A percentile compares a stretch with the other conserved stretches of the same genome.
Conservation (phyloP, 345 rosid species). For the Syzygium grande region DNA sequence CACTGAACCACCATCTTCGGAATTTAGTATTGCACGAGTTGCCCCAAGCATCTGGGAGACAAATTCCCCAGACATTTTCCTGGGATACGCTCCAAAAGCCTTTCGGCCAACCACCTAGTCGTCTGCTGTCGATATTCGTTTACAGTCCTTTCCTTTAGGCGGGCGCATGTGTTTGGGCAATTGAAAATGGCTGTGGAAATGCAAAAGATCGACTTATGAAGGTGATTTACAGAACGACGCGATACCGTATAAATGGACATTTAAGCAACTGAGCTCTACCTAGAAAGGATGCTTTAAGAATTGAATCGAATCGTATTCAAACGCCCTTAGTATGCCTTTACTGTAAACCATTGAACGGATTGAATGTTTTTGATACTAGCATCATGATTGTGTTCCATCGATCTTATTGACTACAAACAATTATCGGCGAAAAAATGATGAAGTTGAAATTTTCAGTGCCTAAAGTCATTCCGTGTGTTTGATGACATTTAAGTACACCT, state of each 20-base stretch:
- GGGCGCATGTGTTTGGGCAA: background rate
- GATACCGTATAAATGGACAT: background rate
- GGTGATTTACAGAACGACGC: background rate
- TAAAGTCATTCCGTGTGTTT: background rate
- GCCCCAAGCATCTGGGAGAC: background rate
- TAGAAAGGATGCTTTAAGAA: background rate
- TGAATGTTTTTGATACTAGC: background rate
- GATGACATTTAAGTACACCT: background rate
- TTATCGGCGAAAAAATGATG: background rate
- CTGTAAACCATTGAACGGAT: background rate
- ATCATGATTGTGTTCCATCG: background rate
- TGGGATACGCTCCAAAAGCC: background rate
- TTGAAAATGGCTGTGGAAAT: background rate
- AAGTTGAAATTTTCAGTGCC: background rate
- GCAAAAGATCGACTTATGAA: background rate
- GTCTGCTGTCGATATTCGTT: background rate
- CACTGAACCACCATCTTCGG: background rate
- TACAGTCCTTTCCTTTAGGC: background rate
- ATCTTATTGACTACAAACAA: background rate
- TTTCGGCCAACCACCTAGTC: background rate
- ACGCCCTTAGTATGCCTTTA: background rate
- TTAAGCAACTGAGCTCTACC: background rate
- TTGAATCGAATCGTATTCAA: background rate
- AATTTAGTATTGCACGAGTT: background rate
- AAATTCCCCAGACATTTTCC: background rate